These are phyloP conservation scores for Volvox carteri DNA, from an alignment of 163 green algal genomes.

Conservation along the genomic window DNA sequence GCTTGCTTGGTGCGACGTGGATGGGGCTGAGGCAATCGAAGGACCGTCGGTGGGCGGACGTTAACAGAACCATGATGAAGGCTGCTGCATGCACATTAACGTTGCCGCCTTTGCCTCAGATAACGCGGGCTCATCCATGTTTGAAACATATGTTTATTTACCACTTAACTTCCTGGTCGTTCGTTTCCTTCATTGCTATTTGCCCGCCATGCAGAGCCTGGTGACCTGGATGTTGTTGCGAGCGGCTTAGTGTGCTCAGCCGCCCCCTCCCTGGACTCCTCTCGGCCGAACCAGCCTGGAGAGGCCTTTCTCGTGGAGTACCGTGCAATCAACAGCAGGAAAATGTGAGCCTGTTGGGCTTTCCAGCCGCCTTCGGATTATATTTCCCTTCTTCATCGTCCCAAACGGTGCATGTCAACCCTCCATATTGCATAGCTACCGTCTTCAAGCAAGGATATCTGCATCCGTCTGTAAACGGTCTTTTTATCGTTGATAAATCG, in stretches of 20 bases:
- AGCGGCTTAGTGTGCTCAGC: neutral
- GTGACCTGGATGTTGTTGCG: neutral
- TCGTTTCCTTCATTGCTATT: neutral
- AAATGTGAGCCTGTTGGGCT: constrained; percentile 4
- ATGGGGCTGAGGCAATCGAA: neutral
- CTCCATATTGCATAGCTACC: neutral
- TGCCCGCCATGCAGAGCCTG: neutral
- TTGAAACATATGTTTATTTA: neutral
- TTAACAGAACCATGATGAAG: neutral
- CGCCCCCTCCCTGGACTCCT: neutral
- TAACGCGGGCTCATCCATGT: neutral
- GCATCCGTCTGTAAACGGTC: neutral
- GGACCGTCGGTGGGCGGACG: neutral
- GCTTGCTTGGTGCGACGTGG: neutral
- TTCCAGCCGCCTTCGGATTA: too few relatives aligned
- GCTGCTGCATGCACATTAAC: neutral
- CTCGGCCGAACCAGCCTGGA: neutral
- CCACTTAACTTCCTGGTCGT: neutral
- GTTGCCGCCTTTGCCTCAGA: too few relatives aligned
- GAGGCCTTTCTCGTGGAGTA: neutral
- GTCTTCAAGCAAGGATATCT: neutral
- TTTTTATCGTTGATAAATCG: neutral
- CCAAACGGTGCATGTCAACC: neutral
- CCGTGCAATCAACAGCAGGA: neutral
- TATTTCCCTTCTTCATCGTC: neutral